Base-by-base conservation (phyloP, 1,284 basidiomycete genomes). In the Irpex lacteus region DNA sequence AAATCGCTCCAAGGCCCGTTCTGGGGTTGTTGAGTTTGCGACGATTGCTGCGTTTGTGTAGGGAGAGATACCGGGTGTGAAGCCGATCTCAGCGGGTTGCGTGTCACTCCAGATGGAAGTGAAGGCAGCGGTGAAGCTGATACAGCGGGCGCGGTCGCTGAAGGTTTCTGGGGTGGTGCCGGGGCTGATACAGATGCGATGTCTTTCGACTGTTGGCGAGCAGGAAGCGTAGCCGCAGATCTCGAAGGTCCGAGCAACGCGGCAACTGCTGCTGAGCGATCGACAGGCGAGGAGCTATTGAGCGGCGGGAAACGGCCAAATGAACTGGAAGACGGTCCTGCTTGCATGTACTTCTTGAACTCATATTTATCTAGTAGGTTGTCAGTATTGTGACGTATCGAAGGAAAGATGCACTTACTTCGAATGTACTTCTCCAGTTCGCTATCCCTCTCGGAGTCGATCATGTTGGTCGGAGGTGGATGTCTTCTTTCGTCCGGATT, bases 341-440 rank as follows among this genome's bases (percentile, higher is more conserved):
- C 34, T 64, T 83, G 77, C 49, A 89, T 70, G 75, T 88, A 92
- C 36, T 82, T 82, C 72, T 84, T 88, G 72, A 85, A 89, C 69
- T 92, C 85, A 68, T 92, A 92, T 73, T 92, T 92, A 9, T 84
- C 90, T 92, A 67, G 34, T 18, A 6, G 64, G 57, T 65, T 36
- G 47, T 37, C 59, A 37, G 57, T 18, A 50, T 38, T 36, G 3
- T 34, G 34, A 15, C 32, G 32, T 9, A 49, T 37, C 36, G 36
- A 54, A 5, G 21, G 36, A 47, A 6, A 8, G 11, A 54, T 26
- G 44, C 63, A 81, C 84, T 70, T 77, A 88, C 90, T 81, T 67
- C 94, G 85, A 68, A 95, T 94, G 76, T 86, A 95, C 72, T 87
- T 88, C 75, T 95, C 93, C 37, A 95, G 80, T 66, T 95, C 93